phyloP scores from a whole-genome alignment of 1,284 basidiomycete species.

The Cerioporus squamosus region DNA sequence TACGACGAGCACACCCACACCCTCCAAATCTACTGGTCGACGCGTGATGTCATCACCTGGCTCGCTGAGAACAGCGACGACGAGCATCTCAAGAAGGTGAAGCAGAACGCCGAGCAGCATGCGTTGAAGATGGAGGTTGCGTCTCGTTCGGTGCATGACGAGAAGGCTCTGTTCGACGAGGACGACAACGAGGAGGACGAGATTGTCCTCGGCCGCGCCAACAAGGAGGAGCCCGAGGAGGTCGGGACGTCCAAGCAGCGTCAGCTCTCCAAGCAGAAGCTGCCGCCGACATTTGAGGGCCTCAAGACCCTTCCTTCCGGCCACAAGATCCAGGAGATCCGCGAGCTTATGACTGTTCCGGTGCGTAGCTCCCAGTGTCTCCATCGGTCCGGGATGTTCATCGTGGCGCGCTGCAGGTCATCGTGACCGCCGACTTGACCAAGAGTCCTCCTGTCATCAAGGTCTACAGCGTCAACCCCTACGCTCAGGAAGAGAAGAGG shows the following conservation, averaged over 20 bases:
- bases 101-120: slow-evolving; percentile 85
- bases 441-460: slow-evolving; percentile 95
- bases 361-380: slow-evolving; percentile 50
- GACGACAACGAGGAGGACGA: slow-evolving; percentile 81
- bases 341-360: slow-evolving; percentile 88
- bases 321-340: slow-evolving; percentile 93
- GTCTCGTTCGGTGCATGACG: slow-evolving; percentile 80
- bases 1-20: slow-evolving; percentile 92
- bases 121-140: slow-evolving; percentile 87
- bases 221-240: slow-evolving; percentile 44
- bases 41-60: slow-evolving; percentile 91
- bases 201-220: slow-evolving; percentile 75
- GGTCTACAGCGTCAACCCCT: slow-evolving; percentile 89
- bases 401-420: slow-evolving; percentile 58
- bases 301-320: slow-evolving; percentile 71
- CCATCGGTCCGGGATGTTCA: background rate
- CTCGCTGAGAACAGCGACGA: slow-evolving; percentile 94
- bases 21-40: slow-evolving; percentile 92
- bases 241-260: slow-evolving; percentile 76
- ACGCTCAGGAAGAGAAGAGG: slow-evolving; percentile 59
- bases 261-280: slow-evolving; percentile 73
- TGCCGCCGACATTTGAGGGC: slow-evolving; percentile 80
- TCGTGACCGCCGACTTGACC: slow-evolving; percentile 90
- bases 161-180: slow-evolving; percentile 88
- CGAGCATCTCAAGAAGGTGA: slow-evolving; percentile 90